phyloP scores from a whole-genome alignment of 768 basidiomycete species.

The Leccinum subtestaceum region DNA sequence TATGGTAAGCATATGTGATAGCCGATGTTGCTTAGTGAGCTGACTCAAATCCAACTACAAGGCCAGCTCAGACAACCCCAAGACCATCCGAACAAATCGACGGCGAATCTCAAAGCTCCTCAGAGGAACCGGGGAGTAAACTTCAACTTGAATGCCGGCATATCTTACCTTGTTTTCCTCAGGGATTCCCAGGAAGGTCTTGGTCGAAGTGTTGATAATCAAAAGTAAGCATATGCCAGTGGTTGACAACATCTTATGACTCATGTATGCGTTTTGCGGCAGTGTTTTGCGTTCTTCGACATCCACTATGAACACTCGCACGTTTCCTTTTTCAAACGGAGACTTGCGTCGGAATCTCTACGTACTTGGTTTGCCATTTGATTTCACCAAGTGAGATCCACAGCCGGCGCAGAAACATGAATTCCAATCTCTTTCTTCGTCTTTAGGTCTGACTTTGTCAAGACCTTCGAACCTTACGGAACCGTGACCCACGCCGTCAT shows the following conservation, averaged over 20 bases:
- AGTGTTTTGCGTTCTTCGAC: constrained; percentile 32
- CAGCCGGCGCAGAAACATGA: background rate
- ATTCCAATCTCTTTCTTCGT: background rate
- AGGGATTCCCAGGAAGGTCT: constrained; percentile 22
- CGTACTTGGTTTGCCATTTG: constrained; percentile 80
- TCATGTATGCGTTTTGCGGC: constrained; percentile 33
- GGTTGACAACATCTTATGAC: background rate
- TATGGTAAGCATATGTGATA: constrained; percentile 10
- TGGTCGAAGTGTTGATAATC: constrained; percentile 52
- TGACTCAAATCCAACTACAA: constrained; percentile 6
- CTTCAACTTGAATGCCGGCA: too few relatives aligned
- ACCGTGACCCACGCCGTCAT: constrained; percentile 75
- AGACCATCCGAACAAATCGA: constrained; percentile 2
- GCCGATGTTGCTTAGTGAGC: background rate
- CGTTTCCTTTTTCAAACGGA: constrained; percentile 25
- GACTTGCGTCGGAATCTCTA: constrained; percentile 74
- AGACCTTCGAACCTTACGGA: constrained; percentile 63
- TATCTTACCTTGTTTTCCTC: constrained; percentile 9
- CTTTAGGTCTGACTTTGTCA: constrained; percentile 51
- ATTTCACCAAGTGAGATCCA: constrained; percentile 63
- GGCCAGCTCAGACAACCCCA: constrained; percentile 13
- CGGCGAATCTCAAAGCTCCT: background rate
- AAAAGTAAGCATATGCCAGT: constrained; percentile 45
- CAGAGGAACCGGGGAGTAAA: constrained; percentile 15
- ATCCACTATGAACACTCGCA: background rate